Evolutionary conservation across 2,329 filamentous ascomycete genomes (phyloP).

Genomic region (Fonsecaea monophora): DNA sequence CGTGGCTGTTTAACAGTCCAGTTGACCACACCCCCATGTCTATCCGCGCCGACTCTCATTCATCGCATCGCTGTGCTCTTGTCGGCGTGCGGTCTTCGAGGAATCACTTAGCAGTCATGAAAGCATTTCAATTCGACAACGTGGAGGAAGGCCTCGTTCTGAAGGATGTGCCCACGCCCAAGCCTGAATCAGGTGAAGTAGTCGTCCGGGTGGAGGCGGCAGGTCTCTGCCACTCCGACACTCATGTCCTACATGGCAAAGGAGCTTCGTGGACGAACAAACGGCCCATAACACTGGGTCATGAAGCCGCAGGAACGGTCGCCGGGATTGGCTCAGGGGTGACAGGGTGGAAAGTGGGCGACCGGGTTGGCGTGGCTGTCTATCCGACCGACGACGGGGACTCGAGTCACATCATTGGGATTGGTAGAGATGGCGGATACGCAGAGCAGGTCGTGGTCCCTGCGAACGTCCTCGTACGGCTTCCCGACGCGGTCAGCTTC

Average conservation of each 20-base stretch:
- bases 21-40: too few species aligned
- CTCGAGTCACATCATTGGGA: not conserved
- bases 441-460: slow-evolving; percentile 11
- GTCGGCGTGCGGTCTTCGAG: too few species aligned
- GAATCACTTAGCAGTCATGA: not conserved
- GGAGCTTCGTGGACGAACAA: slow-evolving; percentile 10
- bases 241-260: slow-evolving; percentile 10
- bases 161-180: not conserved
- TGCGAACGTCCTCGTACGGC: slow-evolving; percentile 5
- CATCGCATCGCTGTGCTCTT: too few species aligned
- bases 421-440: slow-evolving; percentile 13
- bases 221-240: slow-evolving; percentile 15
- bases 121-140: not conserved
- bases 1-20: too few species aligned
- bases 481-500: slow-evolving; percentile 1
- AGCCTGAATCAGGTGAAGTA: not conserved
- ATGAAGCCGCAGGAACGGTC: slow-evolving; percentile 4
- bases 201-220: slow-evolving; percentile 7
- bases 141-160: not conserved
- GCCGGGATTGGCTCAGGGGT: not conserved
- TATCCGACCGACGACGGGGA: not conserved
- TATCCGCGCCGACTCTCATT: too few species aligned
- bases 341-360: slow-evolving; percentile 9
- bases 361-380: slow-evolving; percentile 2
- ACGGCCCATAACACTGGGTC: slow-evolving; percentile 12